phyloP scores from a whole-genome alignment of 139 green algal species.

The Chlorella sp. region DNA sequence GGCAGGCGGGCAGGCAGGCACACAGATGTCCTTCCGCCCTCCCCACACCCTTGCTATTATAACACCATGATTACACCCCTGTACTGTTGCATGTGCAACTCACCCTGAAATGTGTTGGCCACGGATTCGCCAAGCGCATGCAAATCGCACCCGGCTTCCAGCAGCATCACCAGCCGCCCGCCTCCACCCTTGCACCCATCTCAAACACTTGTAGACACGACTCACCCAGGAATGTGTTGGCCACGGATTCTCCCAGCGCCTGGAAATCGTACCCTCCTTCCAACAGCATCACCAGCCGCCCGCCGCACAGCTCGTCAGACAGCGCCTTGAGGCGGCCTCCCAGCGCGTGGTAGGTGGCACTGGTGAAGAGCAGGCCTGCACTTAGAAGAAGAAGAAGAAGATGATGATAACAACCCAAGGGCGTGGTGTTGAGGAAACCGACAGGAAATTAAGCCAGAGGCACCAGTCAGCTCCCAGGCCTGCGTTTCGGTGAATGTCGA shows the following conservation, averaged over 20 bases:
- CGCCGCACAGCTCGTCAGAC: slow-evolving; percentile 70
- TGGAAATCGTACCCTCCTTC: slow-evolving; percentile 86
- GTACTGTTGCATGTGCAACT: too few relatives aligned
- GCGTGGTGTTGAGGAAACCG: too few relatives aligned
- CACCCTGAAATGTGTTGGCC: slow-evolving; percentile 66
- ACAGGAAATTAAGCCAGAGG: too few relatives aligned
- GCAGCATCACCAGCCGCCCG: slow-evolving; percentile 65
- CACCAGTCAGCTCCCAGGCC: too few relatives aligned
- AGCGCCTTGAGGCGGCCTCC: slow-evolving; percentile 40
- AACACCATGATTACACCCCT: too few relatives aligned
- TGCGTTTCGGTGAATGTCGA: too few relatives aligned
- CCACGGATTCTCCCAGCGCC: slow-evolving; percentile 77
- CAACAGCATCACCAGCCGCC: slow-evolving; percentile 83
- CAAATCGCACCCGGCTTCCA: slow-evolving; percentile 88
- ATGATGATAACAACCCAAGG: too few relatives aligned
- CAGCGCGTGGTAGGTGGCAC: slow-evolving; percentile 78
- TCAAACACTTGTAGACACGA: slow-evolving; percentile 11
- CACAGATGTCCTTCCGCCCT: too few relatives aligned
- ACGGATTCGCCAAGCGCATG: slow-evolving; percentile 79
- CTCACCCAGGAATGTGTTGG: slow-evolving; percentile 71
- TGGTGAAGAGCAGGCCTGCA: slow-evolving; percentile 74
- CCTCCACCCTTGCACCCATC: slow-evolving; percentile 79
- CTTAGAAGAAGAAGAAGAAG: neutral
- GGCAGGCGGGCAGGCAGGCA: too few relatives aligned
- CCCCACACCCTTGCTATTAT: too few relatives aligned